Percentiles rank a stretch among this genome's conserved stretches.
Evolutionary conservation across 2,329 filamentous ascomycete species (phyloP).

Genomic region (Capronia coronata): DNA sequence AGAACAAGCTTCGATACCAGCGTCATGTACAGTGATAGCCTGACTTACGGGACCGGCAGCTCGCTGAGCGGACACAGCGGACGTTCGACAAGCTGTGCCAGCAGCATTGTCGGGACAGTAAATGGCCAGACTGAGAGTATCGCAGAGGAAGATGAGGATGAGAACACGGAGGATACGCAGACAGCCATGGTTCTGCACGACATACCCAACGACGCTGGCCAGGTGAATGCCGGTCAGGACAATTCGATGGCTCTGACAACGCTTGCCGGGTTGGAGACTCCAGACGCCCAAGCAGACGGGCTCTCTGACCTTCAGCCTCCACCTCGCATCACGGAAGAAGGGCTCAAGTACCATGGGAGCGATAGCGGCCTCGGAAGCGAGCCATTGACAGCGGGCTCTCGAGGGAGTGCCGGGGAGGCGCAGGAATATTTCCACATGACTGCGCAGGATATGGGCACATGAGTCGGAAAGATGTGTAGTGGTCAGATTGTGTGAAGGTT

Average conservation of each 20-base stretch:
- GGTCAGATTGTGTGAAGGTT: too few relatives aligned
- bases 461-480: not conserved
- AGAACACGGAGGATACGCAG: conserved; percentile 18
- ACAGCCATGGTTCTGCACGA: conserved; percentile 20
- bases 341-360: conserved; percentile 27
- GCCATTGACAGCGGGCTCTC: conserved; percentile 24
- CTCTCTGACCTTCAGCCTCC: conserved; percentile 22
- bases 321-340: conserved; percentile 17
- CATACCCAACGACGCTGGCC: conserved; percentile 1
- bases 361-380: conserved; percentile 33
- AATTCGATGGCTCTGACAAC: conserved; percentile 15
- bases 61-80: conserved; percentile 34
- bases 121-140: conserved; percentile 30
- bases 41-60: conserved; percentile 38
- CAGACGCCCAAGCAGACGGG: conserved; percentile 8
- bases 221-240: conserved; percentile 10
- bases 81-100: conserved; percentile 34
- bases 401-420: conserved; percentile 15
- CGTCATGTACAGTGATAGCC: conserved; percentile 37
- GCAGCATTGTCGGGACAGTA: conserved; percentile 35
- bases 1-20: conserved; percentile 36
- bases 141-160: conserved; percentile 31
- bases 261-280: conserved; percentile 14
- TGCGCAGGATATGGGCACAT: conserved; percentile 17
- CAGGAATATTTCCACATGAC: conserved; percentile 25